A percentile compares a stretch with the other conserved stretches of the same genome.
These are phyloP conservation scores for Salvia hispanica DNA, from an alignment of 257 asterid genomes.

Conservation along the genomic window DNA sequence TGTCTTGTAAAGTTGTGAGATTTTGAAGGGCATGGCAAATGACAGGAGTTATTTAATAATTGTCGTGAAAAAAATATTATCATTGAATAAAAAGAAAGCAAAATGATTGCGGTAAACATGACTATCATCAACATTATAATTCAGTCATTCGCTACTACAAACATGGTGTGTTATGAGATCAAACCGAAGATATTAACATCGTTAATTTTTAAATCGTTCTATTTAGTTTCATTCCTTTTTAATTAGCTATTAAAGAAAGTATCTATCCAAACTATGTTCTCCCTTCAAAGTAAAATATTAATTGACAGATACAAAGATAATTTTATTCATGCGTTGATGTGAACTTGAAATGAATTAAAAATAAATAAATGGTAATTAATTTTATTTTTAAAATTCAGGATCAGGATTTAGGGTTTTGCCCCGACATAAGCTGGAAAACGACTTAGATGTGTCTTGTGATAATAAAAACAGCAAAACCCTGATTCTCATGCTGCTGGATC, in stretches of 20 bases:
- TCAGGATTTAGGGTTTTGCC: conserved; percentile 28
- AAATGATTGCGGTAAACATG: conserved; percentile 42
- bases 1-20: conserved; percentile 41
- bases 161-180: neutral
- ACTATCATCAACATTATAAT: neutral
- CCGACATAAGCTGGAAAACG: conserved; percentile 40
- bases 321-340: conserved; percentile 10
- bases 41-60: conserved; percentile 29
- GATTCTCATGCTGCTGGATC: conserved; percentile 39
- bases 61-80: conserved; percentile 20
- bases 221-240: neutral
- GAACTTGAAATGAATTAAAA: neutral
- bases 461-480: conserved; percentile 33
- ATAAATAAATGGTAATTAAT: neutral
- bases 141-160: neutral
- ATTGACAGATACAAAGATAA: neutral
- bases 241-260: neutral
- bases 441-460: conserved; percentile 33
- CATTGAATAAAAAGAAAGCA: conserved; percentile 32
- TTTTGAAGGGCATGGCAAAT: conserved; percentile 32
- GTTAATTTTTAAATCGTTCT: neutral
- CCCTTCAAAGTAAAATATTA: neutral
- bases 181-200: neutral
- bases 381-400: conserved; percentile 2
- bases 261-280: neutral